These are phyloP conservation scores for Microstegium vimineum DNA, from an alignment of 176 grass and related monocot species.

Conservation along the genomic window DNA sequence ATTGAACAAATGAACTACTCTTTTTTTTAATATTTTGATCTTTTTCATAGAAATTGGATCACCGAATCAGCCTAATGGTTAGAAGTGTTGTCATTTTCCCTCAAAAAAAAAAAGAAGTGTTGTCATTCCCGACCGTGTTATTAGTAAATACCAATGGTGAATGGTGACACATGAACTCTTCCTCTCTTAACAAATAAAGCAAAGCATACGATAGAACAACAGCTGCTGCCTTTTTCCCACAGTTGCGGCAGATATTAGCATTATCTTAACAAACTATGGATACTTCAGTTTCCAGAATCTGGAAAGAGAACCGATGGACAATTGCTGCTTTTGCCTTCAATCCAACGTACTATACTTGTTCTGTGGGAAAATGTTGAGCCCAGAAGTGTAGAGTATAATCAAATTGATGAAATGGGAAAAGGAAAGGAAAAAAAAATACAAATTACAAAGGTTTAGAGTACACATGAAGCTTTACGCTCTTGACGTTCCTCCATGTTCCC, in stretches of 20 bases:
- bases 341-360: slow-evolving; percentile 6
- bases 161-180: not conserved
- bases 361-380: slow-evolving; percentile 32
- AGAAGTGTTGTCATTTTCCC: no score
- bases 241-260: not conserved
- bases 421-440: not conserved
- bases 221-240: not conserved
- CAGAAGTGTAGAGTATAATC: not conserved
- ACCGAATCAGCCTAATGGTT: not conserved
- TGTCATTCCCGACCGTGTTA: not conserved
- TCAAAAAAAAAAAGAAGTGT: no score
- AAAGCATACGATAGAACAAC: not conserved
- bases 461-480: slow-evolving; percentile 15
- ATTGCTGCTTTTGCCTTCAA: not conserved
- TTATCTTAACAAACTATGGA: not conserved
- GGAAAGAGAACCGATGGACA: not conserved
- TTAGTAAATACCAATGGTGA: not conserved
- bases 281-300: not conserved
- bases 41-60: not conserved
- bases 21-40: not conserved
- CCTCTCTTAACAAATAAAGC: no score
- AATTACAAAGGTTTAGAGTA: not conserved
- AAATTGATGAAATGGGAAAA: slow-evolving; percentile 6
- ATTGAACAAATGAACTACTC: not conserved
- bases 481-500: slow-evolving; percentile 87